Evolutionary conservation across 208 protist species (phyloP), one percentile per base, ranked within the genome.

Genomic region (Balamuthia mandrillaris): DNA sequence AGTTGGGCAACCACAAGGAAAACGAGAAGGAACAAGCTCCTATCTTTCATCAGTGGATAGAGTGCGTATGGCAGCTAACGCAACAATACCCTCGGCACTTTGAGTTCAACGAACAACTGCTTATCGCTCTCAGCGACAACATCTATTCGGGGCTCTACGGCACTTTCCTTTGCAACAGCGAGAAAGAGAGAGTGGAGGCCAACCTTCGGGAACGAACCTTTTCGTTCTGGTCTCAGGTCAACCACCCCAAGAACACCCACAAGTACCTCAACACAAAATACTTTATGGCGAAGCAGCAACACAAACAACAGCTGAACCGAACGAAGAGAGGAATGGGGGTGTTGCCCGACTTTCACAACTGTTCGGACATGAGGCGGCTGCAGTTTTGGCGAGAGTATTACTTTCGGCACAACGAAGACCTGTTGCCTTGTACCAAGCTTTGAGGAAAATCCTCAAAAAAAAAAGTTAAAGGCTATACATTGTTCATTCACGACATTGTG

Each of bases 21-120:
- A 56, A 78, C 44, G 45, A 49, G 27, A 56, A 78, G 29, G 68
- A 98, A 81, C 84, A 83, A 3, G 91, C 96, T 3, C 97, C 97
- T 14, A 95, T 98, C 47, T 98, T 98, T 78, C 58, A 96, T 37
- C 96, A 98, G 88, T 98, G 95, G 82, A 86, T 98, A 37, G 96
- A 98, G 72, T 95, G 93, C 61, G 95, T 98, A 29, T 98, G 91
- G 81, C 97, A 84, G 33, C 61, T 84, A 29, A 37, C 68, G 31
- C 52, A 45, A 14, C 77, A 84, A 24, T 66, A 12, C 14, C 77
- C 77, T 9, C 42, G 45, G 7, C 39, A 49, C 41, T 84, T 84
- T 47, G 77, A 84, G 18, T 84, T 49, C 54, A 84, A 84, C 42
- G 77, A 84, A 54, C n/a, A 51, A 29, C 52, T 51, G 29, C 18